Conservation (phyloP, 257 asterid species). For the Craterostigma plantagineum region DNA sequence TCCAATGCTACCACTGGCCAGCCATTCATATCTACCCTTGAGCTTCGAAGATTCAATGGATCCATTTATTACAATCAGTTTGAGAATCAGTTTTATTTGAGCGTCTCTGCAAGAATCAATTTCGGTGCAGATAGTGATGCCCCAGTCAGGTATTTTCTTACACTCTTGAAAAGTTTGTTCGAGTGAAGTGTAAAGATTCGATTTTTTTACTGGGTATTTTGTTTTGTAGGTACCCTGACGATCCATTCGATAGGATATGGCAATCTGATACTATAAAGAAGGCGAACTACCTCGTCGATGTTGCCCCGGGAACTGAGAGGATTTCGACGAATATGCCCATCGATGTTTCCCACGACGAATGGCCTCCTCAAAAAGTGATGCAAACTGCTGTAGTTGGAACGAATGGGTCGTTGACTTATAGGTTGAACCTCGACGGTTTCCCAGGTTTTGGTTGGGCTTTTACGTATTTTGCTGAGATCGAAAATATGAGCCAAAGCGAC, state of each 20-base stretch:
- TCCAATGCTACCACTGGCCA: constrained; percentile 95
- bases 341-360: constrained; percentile 38
- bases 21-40: constrained; percentile 94
- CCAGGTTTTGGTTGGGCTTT: constrained; percentile 93
- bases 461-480: constrained; percentile 81
- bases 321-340: constrained; percentile 62
- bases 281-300: constrained; percentile 92
- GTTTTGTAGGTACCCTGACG: constrained; percentile 68
- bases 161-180: neutral
- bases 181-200: neutral
- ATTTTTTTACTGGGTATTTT: constrained; percentile 2
- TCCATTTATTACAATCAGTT: constrained; percentile 46
- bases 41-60: constrained; percentile 85
- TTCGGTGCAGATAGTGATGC: constrained; percentile 70
- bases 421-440: constrained; percentile 87
- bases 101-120: constrained; percentile 85
- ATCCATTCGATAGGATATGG: constrained; percentile 94
- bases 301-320: constrained; percentile 81
- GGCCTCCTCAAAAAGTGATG: constrained; percentile 89
- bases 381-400: constrained; percentile 99
- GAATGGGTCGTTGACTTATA: constrained; percentile 75
- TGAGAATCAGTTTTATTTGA: constrained; percentile 66
- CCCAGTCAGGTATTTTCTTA: constrained; percentile 47
- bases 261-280: constrained; percentile 58
- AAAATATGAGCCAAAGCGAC: constrained; percentile 44